These are phyloP conservation scores for Vitis hybrid DNA, from an alignment of 177 flowering plant genomes.

Conservation along the genomic window DNA sequence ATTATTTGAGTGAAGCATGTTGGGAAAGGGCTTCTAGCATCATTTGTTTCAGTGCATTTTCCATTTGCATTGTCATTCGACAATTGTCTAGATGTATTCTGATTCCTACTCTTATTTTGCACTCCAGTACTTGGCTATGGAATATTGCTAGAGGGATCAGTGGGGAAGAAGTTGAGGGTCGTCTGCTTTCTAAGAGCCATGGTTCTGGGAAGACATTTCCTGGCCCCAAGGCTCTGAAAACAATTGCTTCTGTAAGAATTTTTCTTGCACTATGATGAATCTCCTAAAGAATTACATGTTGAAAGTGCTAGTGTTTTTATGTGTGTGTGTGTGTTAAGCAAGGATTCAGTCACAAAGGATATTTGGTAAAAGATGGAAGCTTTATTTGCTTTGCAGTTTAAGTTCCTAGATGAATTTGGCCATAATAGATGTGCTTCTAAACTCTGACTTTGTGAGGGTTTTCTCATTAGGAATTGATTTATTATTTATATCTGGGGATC, in stretches of 20 bases:
- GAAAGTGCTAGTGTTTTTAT: too few relatives aligned
- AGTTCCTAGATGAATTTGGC: neutral
- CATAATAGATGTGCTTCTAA: neutral
- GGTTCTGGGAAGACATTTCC: conserved; percentile 97
- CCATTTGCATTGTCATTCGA: neutral
- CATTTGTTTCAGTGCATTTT: neutral
- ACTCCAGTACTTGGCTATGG: conserved; percentile 91
- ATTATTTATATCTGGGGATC: neutral
- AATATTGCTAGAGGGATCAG: conserved; percentile 86
- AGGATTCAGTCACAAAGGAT: too few relatives aligned
- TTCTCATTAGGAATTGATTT: neutral
- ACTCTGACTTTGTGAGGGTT: neutral
- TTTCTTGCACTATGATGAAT: neutral
- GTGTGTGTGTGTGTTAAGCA: too few relatives aligned
- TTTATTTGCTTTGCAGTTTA: neutral
- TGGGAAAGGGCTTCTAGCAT: neutral
- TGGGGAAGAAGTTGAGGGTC: conserved; percentile 96
- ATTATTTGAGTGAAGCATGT: neutral
- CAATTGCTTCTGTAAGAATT: conserved; percentile 60
- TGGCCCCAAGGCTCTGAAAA: conserved; percentile 78
- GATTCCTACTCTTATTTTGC: conserved; percentile 12
- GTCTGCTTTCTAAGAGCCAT: conserved; percentile 96
- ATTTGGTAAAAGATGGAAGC: too few relatives aligned
- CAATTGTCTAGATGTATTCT: conserved; percentile 1
- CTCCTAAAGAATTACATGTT: too few relatives aligned